Base-by-base conservation (phyloP, 2,329 filamentous ascomycete species). In the Shiraia sp. region DNA sequence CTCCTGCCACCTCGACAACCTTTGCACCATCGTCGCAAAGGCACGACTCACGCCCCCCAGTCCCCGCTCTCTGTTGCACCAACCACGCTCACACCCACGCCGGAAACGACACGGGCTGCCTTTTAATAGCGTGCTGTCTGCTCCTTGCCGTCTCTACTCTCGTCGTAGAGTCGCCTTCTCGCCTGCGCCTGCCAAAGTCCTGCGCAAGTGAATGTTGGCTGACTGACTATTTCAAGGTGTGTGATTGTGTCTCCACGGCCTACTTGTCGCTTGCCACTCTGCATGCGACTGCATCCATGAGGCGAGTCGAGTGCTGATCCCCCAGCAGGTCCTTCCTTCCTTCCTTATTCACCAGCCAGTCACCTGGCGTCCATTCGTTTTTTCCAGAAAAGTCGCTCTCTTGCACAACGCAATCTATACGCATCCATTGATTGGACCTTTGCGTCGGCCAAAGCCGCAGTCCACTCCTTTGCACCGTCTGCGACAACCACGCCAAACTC, bases 351-450 rank as follows among this genome's bases (percentile, higher is more conserved):
- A 32, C 37, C 51, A 59, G 65, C 63, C 65, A 66, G 61, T 61
- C 58, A 43, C 55, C 63, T 66, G 66, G 68, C 67, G 66, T 71
- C 69, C 69, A 52, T 57, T 71, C 68, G 53, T 69, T 70, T 71
- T 63, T 56, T 68, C 61, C n/a, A n/a, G n/a, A n/a, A 60, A 55
- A 48, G 47, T 60, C 62, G 37, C 61, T 63, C 58, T 26, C 45
- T 53, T 51, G 40, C 37, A 40, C 44, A 35, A 53, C 13, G 28
- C 36, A 33, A 33, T 33, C 49, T 29, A 38, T 36, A 46, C 30
- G 34, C 19, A 52, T 66, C 65, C 66, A 69, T 69, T 67, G 64
- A 66, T 56, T 66, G 65, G 63, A 70, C 55, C 41, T 53, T 50
- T 43, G 36, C 40, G 40, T 42, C 45, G 49, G 56, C 60, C 50